phyloP scores from a whole-genome alignment of 75 land plant species.

The Adiantum capillusveneris region DNA sequence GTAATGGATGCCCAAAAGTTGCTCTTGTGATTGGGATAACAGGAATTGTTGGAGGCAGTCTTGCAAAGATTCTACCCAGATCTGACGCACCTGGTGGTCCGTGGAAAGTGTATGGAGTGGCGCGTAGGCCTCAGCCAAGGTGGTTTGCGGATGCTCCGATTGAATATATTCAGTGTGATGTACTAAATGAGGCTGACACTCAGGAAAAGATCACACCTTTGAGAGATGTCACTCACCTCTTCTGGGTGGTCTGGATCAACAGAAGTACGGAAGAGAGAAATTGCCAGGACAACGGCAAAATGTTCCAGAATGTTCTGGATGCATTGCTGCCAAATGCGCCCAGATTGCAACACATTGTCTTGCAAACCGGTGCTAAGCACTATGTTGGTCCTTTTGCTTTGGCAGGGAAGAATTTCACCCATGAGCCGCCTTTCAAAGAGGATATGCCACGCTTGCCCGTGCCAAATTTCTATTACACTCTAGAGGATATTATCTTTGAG shows the following conservation, averaged over 20 bases:
- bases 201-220: constrained; percentile 36
- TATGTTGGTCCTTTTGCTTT: constrained; percentile 53
- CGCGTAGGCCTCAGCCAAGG: constrained; percentile 32
- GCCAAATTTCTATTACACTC: constrained; percentile 58
- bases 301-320: constrained; percentile 56
- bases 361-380: constrained; percentile 75
- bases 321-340: constrained; percentile 44
- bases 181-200: constrained; percentile 32
- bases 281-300: constrained; percentile 33
- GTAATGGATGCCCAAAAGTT: constrained; percentile 1
- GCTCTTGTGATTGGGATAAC: constrained; percentile 36
- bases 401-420: constrained; percentile 7
- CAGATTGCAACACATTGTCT: constrained; percentile 44
- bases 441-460: constrained; percentile 35
- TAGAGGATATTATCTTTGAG: constrained; percentile 63
- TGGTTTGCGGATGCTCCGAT: constrained; percentile 20
- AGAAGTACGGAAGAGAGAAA: constrained; percentile 34
- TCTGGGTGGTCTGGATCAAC: constrained; percentile 76
- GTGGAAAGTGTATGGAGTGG: constrained; percentile 74
- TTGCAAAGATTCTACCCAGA: constrained; percentile 55
- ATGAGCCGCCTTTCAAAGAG: constrained; percentile 27
- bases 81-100: constrained; percentile 68
- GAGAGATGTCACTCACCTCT: constrained; percentile 61
- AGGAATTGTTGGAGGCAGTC: constrained; percentile 68
- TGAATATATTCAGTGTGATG: constrained; percentile 53